Base-by-base conservation (phyloP, 129 eudicot species). In the Artemisia argyi region DNA sequence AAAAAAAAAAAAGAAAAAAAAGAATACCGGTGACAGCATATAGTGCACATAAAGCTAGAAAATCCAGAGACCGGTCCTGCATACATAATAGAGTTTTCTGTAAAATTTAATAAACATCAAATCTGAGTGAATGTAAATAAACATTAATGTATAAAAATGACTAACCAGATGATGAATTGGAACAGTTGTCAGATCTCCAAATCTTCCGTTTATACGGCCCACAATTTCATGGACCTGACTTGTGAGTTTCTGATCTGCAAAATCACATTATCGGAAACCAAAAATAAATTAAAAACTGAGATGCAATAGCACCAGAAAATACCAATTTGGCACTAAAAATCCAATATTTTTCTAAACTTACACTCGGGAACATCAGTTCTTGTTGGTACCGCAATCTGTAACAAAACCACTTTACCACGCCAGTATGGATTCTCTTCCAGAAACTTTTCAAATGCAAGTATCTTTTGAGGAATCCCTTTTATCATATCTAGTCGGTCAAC, bases 361-460 rank as follows among this genome's bases (percentile, higher is more conserved):
- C 98, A 93, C 80, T 93, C 98, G 66, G 96, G 89, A 69, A 93
- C 97, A 84, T 93, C 97, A 28, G 96, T 90, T 87, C 98, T 89
- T 82, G 98, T 89, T 76, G 98, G 98, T 78, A 93, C 98, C 50
- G 98, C 98, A 82, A 93, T 93, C 79, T 93, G 98, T 74, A 93
- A 84, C 59, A 93, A 85, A 82, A 90, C 98, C 19, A 93, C 97
- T 79, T 93, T 93, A 65, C 89, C 97, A 57, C 82, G 90, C 98
- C 98, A 93, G 78, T 80, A 30, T 62, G 83, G 84, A 63, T 93
- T 93, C 84, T 93, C 98, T 78, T 93, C 98, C 10, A 93, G 87
- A 83, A 93, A 93, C 84, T 93, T 93, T 71, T 93, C 98, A 75
- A 93, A 93, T n/a, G 98, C 98, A 53, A 93, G 85, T 76, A 93